Evolutionary conservation across 2,329 filamentous ascomycete genomes (phyloP).

Genomic region (Trichoderma oligosporum): DNA sequence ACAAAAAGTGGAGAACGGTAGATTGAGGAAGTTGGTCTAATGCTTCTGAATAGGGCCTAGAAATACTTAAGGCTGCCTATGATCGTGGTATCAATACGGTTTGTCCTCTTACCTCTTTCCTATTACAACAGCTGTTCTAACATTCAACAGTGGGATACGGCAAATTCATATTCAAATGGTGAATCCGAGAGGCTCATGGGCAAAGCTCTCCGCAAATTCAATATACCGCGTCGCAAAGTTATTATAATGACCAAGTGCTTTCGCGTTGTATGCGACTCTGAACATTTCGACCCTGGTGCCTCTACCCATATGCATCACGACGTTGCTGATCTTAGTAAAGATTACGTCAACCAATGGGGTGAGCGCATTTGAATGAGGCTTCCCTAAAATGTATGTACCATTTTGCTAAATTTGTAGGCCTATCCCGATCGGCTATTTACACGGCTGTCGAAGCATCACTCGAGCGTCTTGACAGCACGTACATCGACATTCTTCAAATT

Average conservation of each 20-base stretch:
- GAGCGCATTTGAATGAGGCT: not conserved
- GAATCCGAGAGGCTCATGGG: constrained; percentile 2
- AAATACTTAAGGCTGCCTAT: constrained; percentile 23
- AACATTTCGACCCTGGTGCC: not conserved
- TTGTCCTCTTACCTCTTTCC: not conserved
- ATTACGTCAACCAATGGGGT: constrained; percentile 14
- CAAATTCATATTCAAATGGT: constrained; percentile 7
- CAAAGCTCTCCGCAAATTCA: not conserved
- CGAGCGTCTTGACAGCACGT: constrained; percentile 47
- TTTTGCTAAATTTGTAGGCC: too few relatives aligned
- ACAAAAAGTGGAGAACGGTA: not conserved
- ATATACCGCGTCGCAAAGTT: constrained; percentile 1
- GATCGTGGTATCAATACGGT: constrained; percentile 25
- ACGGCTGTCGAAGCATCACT: constrained; percentile 59
- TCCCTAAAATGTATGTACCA: not conserved
- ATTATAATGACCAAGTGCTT: constrained; percentile 10
- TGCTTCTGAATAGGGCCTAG: constrained; percentile 13
- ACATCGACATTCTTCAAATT: constrained; percentile 54
- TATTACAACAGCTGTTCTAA: not conserved
- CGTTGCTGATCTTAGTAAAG: constrained; percentile 5
- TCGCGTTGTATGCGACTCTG: not conserved
- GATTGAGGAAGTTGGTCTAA: not conserved
- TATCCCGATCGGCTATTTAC: constrained; percentile 61
- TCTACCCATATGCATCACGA: not conserved
- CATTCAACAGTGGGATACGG: constrained; percentile 7